Evolutionary conservation across 75 land plant genomes (phyloP), one percentile per base, ranked within the genome.

Genomic region (Selaginella moellendorffii): DNA sequence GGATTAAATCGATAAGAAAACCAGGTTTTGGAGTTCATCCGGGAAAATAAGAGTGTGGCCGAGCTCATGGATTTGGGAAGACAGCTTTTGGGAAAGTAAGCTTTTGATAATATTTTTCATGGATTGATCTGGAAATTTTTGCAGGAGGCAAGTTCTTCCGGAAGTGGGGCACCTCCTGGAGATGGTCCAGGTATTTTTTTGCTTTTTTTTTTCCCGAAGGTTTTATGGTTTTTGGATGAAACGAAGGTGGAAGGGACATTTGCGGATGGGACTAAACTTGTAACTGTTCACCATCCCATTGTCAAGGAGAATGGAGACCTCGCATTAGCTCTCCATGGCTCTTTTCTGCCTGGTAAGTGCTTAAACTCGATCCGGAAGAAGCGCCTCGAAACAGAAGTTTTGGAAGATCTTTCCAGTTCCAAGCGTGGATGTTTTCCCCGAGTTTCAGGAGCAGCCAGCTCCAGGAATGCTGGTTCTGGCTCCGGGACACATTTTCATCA

Each of bases 171-270:
- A 79, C 70, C 87, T 90, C 30, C 53, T 90, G 64, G 78, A 86
- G 29, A 66, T 76, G 30, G 82, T 89, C 28, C 95, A 88, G 86
- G 95, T 88, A 74, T 29, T 46, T 54, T 5, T 60, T 68, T 1
- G n/a, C 20, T 60, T 23, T n/a, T 60, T 24, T n/a, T 60, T 21
- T 9, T 58, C 21, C 21, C 9, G 22, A 58, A 9, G 21, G 22
- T 58, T 9, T 18, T n/a, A 9, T 58, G 22, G 21, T 58, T n/a
- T 58, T 58, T 19, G 17, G 17, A 58, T 62, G 27, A 12, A 24
- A 71, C 68, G 62, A 31, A 93, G 98, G 90, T 93, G 65, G 98
- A 93, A 56, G 98, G 96, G 52, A 93, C 96, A 22, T 93, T 93
- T 71, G 64, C 71, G 69, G 96, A 93, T 79, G 98, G 98, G 23